Evolutionary conservation across 1,284 basidiomycete genomes (phyloP).

Genomic region (Pisolithus thermaeus): DNA sequence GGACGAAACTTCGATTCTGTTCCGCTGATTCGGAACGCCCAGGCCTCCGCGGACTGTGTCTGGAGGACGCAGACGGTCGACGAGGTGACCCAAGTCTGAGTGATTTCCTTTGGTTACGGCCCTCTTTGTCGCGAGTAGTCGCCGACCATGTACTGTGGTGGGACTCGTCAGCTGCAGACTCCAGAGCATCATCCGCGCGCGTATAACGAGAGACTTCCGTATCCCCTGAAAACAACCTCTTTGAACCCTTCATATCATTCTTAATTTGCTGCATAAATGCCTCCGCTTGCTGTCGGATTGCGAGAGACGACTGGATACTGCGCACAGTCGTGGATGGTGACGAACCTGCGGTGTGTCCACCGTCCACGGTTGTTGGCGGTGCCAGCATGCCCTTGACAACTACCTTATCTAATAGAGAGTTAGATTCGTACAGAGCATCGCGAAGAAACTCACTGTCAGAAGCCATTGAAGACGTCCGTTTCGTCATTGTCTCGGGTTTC

Average conservation of each 20-base stretch:
- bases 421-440: background rate
- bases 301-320: conserved; percentile 49
- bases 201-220: conserved; percentile 47
- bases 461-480: background rate
- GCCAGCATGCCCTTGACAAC: conserved; percentile 4
- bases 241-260: conserved; percentile 63
- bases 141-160: conserved; percentile 16
- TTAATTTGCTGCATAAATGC: conserved; percentile 81
- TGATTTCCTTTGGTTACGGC: conserved; percentile 16
- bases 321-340: conserved; percentile 21
- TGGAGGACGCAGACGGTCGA: conserved; percentile 17
- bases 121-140: conserved; percentile 13
- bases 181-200: conserved; percentile 26
- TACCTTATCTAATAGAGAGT: conserved; percentile 10
- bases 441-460: conserved; percentile 13
- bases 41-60: conserved; percentile 23
- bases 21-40: conserved; percentile 23
- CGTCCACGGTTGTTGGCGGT: conserved; percentile 9
- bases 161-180: conserved; percentile 14
- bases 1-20: conserved; percentile 18
- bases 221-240: conserved; percentile 62
- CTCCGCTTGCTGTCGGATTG: conserved; percentile 69
- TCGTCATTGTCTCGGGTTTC: conserved; percentile 8
- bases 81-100: conserved; percentile 23
- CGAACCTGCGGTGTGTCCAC: conserved; percentile 12